Conservation (phyloP, 108 stramenopile genomes). For the Fragilaria radians region DNA sequence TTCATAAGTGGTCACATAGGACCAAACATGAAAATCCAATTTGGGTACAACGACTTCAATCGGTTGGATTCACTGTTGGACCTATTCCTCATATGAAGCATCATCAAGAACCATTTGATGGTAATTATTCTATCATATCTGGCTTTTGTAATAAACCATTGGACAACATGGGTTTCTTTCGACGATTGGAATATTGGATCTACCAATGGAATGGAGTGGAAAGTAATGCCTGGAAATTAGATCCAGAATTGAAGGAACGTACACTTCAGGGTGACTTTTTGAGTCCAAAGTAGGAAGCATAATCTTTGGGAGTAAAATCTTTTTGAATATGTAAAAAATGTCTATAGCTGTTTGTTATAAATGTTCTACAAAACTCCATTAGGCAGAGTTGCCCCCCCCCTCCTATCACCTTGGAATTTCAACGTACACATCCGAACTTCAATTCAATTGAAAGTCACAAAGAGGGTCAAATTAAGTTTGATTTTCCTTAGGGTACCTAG, state of each 20-base stretch:
- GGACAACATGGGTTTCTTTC: conserved; percentile 77
- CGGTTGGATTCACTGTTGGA: conserved; percentile 47
- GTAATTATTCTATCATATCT: conserved; percentile 86
- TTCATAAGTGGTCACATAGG: conserved; percentile 86
- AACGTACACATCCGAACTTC: too few relatives aligned
- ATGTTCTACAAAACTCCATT: too few relatives aligned
- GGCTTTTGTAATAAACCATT: conserved; percentile 67
- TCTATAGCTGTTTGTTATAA: too few relatives aligned
- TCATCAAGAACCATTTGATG: conserved; percentile 83
- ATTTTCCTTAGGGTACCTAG: too few relatives aligned
- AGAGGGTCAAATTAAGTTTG: too few relatives aligned
- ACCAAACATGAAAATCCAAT: conserved; percentile 37
- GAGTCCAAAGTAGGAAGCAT: neutral
- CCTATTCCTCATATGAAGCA: conserved; percentile 78
- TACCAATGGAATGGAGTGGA: conserved; percentile 80
- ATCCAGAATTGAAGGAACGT: conserved; percentile 46
- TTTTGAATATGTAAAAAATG: too few relatives aligned
- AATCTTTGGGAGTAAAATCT: too few relatives aligned
- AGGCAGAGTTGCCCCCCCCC: too few relatives aligned
- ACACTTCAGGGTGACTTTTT: conserved; percentile 59
- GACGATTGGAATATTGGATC: conserved; percentile 70
- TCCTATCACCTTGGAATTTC: too few relatives aligned
- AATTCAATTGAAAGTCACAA: too few relatives aligned
- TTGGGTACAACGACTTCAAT: conserved; percentile 55
- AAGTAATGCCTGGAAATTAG: conserved; percentile 82